Base-by-base conservation (phyloP, 106 monocot species). In the Vanilla planifolia region DNA sequence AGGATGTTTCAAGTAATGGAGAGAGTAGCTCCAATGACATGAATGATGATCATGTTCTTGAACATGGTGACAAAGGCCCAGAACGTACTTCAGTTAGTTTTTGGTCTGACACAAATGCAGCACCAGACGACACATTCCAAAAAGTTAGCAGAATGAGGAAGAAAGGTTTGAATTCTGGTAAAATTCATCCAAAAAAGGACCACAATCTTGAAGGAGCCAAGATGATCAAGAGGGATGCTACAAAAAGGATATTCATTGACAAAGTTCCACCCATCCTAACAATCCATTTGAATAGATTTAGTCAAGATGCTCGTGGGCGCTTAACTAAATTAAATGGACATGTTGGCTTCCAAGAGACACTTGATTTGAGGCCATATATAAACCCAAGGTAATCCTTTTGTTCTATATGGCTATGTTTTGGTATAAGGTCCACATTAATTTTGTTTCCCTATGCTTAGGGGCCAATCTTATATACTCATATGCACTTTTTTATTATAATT, bases 281-380 rank as follows among this genome's bases (percentile, higher is more conserved):
- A 14, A 78, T 96, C 43, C 95, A 96, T 71, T 60, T 96, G 64
- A 87, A 87, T 62, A 78, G 95, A 62, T 90, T 90, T 63, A 74
- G 84, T 48, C 89, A 96, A 71, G 90, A 96, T 77, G 44, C 48
- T 55, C 80, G 83, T 65, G 94, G 86, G 5, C 86, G 90, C 19
- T 71, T 90, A 39, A 79, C 46, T 63, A 96, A 96, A 64, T 60
- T 96, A 62, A 90, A 62, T 25, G 90, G 90, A 26, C 78, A 90
- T 72, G 76, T 96, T 36, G 51, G 41, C 21, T 96, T 90, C 59
- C 66, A 76, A 47, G 95, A 96, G 64, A 73, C 65, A 33, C 80
- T 96, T 72, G 86, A 90, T 74, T 46, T 96, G 43, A 73, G 55
- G 62, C 84, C 80, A 43, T 96, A 78, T 46, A 64, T 84, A 75